Conservation (phyloP, 441 rosid genomes). For the Syzygium malaccense region DNA sequence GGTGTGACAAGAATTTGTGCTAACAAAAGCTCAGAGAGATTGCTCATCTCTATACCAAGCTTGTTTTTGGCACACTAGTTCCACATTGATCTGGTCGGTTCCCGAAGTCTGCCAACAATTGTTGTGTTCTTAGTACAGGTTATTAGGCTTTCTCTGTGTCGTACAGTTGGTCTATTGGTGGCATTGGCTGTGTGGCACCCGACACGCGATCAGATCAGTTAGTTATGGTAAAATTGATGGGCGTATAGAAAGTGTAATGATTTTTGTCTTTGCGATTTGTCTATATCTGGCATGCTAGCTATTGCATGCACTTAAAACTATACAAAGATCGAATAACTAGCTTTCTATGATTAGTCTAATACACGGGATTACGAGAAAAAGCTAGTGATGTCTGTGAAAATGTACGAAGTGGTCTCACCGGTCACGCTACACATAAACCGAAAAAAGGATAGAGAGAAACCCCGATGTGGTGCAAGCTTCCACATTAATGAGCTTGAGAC, state of each 20-base stretch:
- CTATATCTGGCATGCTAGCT: neutral
- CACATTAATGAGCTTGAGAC: neutral
- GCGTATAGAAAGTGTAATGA: neutral
- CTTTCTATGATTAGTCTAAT: neutral
- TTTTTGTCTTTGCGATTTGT: neutral
- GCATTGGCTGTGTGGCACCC: neutral
- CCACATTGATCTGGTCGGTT: neutral
- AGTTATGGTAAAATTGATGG: neutral
- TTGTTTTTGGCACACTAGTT: neutral
- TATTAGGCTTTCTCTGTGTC: neutral
- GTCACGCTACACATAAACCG: neutral
- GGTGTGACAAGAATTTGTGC: neutral
- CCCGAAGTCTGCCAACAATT: neutral
- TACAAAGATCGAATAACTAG: neutral
- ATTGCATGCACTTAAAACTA: neutral
- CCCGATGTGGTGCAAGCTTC: neutral
- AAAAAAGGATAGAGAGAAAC: neutral
- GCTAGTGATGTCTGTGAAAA: neutral
- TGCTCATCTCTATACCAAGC: neutral
- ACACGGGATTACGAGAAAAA: neutral
- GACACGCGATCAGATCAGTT: neutral
- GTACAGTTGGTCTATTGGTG: neutral
- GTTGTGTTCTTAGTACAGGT: neutral
- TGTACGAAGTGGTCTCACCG: neutral
- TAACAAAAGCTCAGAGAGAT: neutral